Base-by-base conservation (phyloP, 2,329 filamentous ascomycete genomes). In the Neurospora sp. region DNA sequence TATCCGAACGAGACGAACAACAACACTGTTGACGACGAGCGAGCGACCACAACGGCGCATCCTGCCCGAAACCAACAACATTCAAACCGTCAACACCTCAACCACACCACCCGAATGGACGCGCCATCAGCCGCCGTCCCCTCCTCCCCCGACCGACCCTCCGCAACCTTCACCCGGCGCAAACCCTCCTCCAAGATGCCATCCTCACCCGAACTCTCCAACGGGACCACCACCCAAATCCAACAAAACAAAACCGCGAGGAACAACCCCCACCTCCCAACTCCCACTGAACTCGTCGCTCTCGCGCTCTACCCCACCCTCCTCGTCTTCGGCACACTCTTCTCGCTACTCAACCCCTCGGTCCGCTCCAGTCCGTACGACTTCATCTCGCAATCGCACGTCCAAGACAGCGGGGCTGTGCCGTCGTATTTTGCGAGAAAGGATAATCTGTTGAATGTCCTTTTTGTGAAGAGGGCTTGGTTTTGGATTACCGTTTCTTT, bases 381-480 rank as follows among this genome's bases (percentile, higher is more conserved):
- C 73, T 79, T 83, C 2, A 76, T 81, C 52, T 80, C 85, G 33
- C 91, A 93, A 77, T 86, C 90, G 12, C 90, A 92, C 80, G 80
- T 83, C 66, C 81, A 83, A 80, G 70, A 71, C 62, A 1, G 0
- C n/a, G 77, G 79, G 52, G 79, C 84, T 4, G 87, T 90, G 67
- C 92, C 92, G 2, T 90, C 86, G 78, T 99, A 98, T 83, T 99
- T 99, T 79, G 95, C 96, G 66, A 91, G 91, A 75, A 99, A 99
- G 81, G 86, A 89, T 79, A 99, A 99, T 82, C 76, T 97, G 68
- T 91, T 98, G 86, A 99, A 99, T 78, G 80, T 91, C 66, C 87
- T 93, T 76, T 99, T 98, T 77, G 96, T 99, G 77, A 99, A 99
- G 84, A 85, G 92, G 69, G 95, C 95, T 72, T 99, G 96, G 96